These are phyloP conservation scores for Urochloa ruziziensis DNA, from an alignment of 176 grass and related monocot genomes.

Conservation along the genomic window DNA sequence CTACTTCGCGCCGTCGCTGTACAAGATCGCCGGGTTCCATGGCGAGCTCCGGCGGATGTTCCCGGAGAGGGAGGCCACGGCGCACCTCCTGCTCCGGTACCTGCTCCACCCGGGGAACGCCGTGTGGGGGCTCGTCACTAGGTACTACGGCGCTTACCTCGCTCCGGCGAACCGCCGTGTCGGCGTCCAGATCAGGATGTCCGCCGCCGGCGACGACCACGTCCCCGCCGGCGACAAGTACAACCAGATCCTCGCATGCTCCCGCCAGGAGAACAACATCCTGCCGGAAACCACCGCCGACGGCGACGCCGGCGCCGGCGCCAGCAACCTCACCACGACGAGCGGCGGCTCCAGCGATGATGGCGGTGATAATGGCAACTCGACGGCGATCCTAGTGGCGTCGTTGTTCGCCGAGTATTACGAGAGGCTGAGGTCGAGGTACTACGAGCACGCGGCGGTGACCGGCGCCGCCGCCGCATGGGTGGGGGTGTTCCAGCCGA, in stretches of 20 bases:
- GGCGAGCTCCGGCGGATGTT: constrained; percentile 56
- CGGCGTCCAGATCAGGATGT: constrained; percentile 51
- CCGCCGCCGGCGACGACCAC: background rate
- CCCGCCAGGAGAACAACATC: constrained; percentile 12
- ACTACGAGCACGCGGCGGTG: constrained; percentile 23
- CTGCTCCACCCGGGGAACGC: constrained; percentile 48
- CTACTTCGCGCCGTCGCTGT: constrained; percentile 52
- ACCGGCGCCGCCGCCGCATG: background rate
- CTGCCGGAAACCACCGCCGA: background rate
- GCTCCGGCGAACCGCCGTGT: constrained; percentile 19
- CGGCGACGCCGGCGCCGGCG: background rate
- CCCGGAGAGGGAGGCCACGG: constrained; percentile 46
- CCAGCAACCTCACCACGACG: too few species aligned
- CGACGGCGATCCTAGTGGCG: constrained; percentile 30
- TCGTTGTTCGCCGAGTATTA: constrained; percentile 41
- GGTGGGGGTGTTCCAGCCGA: constrained; percentile 49
- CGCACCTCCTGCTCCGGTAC: constrained; percentile 47
- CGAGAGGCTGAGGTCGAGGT: constrained; percentile 40
- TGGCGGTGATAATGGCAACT: too few species aligned
- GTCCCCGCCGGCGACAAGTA: constrained; percentile 27
- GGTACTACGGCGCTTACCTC: constrained; percentile 45
- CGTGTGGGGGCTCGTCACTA: constrained; percentile 44
- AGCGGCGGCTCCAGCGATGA: background rate
- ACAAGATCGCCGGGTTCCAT: constrained; percentile 26
- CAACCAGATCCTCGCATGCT: constrained; percentile 36